Conservation (phyloP, 805 yeast species). For the Cyberlindnera lachancei region DNA sequence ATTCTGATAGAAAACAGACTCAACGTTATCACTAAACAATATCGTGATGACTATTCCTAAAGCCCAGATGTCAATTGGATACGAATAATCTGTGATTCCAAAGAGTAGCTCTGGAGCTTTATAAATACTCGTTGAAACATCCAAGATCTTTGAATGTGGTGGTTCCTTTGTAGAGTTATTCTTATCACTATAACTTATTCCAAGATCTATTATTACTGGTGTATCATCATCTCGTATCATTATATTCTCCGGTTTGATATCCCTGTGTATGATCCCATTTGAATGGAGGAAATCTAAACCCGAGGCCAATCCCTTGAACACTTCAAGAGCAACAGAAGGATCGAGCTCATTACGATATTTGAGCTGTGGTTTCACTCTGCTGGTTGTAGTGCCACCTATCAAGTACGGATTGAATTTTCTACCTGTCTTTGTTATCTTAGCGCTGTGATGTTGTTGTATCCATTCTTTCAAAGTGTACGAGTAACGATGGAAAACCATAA, state of each 20-base stretch:
- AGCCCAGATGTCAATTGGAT: constrained; percentile 65
- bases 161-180: constrained; percentile 59
- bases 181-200: constrained; percentile 30
- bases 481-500: constrained; percentile 36
- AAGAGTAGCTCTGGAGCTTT: constrained; percentile 71
- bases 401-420: constrained; percentile 29
- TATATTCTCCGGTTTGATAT: constrained; percentile 80
- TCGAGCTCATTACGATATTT: constrained; percentile 12
- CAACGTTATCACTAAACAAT: constrained; percentile 34
- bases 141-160: constrained; percentile 35
- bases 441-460: constrained; percentile 24
- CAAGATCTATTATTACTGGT: constrained; percentile 36
- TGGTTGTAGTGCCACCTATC: constrained; percentile 1
- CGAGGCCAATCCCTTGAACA: constrained; percentile 31
- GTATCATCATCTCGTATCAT: constrained; percentile 34
- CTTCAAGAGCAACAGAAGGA: constrained; percentile 13
- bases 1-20: constrained; percentile 33
- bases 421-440: constrained; percentile 17
- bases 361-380: neutral
- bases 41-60: constrained; percentile 55
- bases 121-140: constrained; percentile 56
- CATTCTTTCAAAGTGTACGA: constrained; percentile 29
- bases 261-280: constrained; percentile 82
- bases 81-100: constrained; percentile 46
- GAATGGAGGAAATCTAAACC: constrained; percentile 61